phyloP scores from a whole-genome alignment of 2,329 filamentous ascomycete genomes.

The Plenodomus lindquistii region DNA sequence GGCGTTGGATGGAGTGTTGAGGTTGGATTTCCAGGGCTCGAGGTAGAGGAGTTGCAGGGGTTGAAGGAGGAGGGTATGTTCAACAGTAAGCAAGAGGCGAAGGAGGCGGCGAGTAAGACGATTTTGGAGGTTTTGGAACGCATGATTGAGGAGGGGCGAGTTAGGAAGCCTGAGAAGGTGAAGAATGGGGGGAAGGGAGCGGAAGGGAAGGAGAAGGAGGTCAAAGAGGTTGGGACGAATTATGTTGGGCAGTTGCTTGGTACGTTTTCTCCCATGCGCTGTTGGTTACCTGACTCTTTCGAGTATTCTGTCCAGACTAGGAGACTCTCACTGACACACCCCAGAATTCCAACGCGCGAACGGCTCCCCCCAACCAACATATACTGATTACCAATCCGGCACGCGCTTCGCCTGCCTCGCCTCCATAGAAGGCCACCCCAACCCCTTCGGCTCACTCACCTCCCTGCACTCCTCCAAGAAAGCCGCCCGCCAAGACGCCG shows the following conservation, averaged over 20 bases:
- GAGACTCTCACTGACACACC: neutral
- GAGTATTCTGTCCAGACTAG: neutral
- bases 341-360: slow-evolving; percentile 34
- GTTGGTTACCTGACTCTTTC: too few relatives aligned
- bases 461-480: slow-evolving; percentile 46
- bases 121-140: slow-evolving; percentile 32
- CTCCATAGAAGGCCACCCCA: slow-evolving; percentile 24
- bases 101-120: slow-evolving; percentile 44
- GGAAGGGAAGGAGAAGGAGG: neutral
- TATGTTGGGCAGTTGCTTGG: slow-evolving; percentile 47
- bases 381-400: slow-evolving; percentile 42
- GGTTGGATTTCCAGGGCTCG: slow-evolving; percentile 26
- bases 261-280: slow-evolving; percentile 19
- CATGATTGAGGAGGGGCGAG: slow-evolving; percentile 25
- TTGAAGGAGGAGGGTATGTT: slow-evolving; percentile 30
- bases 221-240: slow-evolving; percentile 8
- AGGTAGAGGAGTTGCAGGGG: slow-evolving; percentile 14
- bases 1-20: slow-evolving; percentile 23
- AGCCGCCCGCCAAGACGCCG: slow-evolving; percentile 47
- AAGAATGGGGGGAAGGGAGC: slow-evolving; percentile 13
- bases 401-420: slow-evolving; percentile 37
- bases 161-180: slow-evolving; percentile 22
- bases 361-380: slow-evolving; percentile 36
- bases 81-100: slow-evolving; percentile 49
- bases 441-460: slow-evolving; percentile 42